Conservation (phyloP, 306 rosid species). For the Lathyrus aphaca region DNA sequence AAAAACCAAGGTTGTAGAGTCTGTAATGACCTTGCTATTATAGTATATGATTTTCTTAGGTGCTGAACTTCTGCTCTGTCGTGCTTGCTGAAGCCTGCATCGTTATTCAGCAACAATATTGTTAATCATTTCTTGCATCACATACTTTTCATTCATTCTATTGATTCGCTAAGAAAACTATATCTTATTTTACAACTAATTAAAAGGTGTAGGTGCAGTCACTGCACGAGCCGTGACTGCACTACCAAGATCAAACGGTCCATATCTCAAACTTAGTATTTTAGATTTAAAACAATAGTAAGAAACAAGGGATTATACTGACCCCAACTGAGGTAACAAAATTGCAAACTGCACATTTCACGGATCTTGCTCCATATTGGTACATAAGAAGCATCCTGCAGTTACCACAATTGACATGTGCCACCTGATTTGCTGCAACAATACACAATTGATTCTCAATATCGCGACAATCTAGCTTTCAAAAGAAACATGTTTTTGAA, state of each 20-base stretch:
- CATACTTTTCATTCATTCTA: slow-evolving; percentile 25
- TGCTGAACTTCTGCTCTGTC: slow-evolving; percentile 74
- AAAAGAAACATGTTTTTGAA: slow-evolving; percentile 25
- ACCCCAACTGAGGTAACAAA: slow-evolving; percentile 98
- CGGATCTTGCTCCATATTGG: slow-evolving; percentile 96
- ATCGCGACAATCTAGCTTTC: slow-evolving; percentile 25
- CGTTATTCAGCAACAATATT: slow-evolving; percentile 39
- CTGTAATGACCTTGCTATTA: slow-evolving; percentile 40
- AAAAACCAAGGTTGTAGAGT: slow-evolving; percentile 56
- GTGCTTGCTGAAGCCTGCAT: slow-evolving; percentile 71
- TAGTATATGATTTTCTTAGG: slow-evolving; percentile 41
- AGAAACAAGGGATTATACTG: slow-evolving; percentile 43
- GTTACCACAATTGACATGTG: slow-evolving; percentile 94
- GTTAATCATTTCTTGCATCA: slow-evolving; percentile 25
- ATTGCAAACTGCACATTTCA: slow-evolving; percentile 98
- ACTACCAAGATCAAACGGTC: neutral
- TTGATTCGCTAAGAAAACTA: slow-evolving; percentile 12
- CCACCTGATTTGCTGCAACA: slow-evolving; percentile 96
- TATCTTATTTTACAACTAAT: slow-evolving; percentile 1
- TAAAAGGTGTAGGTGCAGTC: neutral
- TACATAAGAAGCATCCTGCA: slow-evolving; percentile 94
- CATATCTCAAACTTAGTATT: neutral
- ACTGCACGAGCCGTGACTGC: neutral
- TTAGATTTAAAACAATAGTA: no score
- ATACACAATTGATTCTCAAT: slow-evolving; percentile 28